Conservation (phyloP, 371 early-diverging fungal species). For the Apophysomyces elegans region DNA sequence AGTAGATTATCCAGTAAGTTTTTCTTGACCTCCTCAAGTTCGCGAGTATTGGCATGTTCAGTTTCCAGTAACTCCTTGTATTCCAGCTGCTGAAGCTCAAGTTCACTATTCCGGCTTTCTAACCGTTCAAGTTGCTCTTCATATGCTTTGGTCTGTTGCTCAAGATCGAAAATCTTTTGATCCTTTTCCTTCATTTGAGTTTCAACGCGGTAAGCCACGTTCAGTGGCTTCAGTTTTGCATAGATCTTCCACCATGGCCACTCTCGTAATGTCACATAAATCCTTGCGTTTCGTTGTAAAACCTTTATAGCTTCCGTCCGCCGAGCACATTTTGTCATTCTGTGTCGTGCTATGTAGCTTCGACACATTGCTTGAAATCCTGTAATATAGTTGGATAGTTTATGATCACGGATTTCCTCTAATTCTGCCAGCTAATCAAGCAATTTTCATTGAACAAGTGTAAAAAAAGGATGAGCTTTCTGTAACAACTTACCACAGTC, state of each 20-base stretch:
- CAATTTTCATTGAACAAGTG: neutral
- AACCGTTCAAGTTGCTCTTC: conserved; percentile 61
- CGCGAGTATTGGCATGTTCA: conserved; percentile 53
- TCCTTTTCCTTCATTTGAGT: conserved; percentile 57
- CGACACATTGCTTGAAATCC: conserved; percentile 90
- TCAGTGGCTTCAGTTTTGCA: conserved; percentile 96
- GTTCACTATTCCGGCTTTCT: conserved; percentile 46
- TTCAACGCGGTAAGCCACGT: conserved; percentile 85
- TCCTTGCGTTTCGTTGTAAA: conserved; percentile 91
- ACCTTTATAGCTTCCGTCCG: conserved; percentile 87
- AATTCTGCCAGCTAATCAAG: conserved; percentile 82
- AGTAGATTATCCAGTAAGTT: conserved; percentile 67
- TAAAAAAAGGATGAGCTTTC: neutral
- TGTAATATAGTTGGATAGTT: conserved; percentile 81
- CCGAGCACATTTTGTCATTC: conserved; percentile 71
- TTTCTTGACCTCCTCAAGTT: conserved; percentile 59
- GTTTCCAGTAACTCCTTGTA: conserved; percentile 47
- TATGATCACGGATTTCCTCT: conserved; percentile 92
- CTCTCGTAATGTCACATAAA: conserved; percentile 87
- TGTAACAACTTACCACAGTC: conserved; percentile 76
- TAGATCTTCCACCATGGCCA: conserved; percentile 98
- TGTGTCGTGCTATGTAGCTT: conserved; percentile 80
- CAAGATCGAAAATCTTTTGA: conserved; percentile 58
- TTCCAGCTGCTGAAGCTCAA: conserved; percentile 54
- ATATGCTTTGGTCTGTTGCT: conserved; percentile 47